phyloP scores from a whole-genome alignment of 164 flowering plant genomes.

The Magnolia sinica region DNA sequence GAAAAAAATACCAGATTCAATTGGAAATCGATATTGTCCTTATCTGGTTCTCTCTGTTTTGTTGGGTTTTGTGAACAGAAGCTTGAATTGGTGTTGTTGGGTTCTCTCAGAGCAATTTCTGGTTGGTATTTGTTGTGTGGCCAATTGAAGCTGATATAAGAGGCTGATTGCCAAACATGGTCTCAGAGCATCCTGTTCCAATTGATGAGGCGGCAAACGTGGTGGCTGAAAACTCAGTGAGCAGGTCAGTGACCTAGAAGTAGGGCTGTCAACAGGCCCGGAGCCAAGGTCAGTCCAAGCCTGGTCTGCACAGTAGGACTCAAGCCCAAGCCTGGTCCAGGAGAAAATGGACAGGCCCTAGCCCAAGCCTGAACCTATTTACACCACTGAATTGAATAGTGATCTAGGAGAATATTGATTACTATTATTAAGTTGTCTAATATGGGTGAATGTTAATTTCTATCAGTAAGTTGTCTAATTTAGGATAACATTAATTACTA shows the following conservation, averaged over 20 bases:
- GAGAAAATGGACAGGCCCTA: neutral
- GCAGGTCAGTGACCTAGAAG: slow-evolving; percentile 22
- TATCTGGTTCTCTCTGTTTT: neutral
- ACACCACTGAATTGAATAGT: neutral
- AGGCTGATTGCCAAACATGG: slow-evolving; percentile 10
- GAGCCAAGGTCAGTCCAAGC: too few relatives aligned
- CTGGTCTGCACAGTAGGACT: too few relatives aligned
- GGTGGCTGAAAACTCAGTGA: slow-evolving; percentile 8
- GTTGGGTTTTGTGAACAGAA: neutral
- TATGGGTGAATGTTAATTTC: too few relatives aligned
- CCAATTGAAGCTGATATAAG: slow-evolving; percentile 4
- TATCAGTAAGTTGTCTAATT: too few relatives aligned
- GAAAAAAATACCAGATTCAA: too few relatives aligned
- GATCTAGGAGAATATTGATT: neutral
- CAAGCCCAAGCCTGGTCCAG: too few relatives aligned
- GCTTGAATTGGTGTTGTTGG: slow-evolving; percentile 1
- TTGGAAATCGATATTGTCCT: neutral
- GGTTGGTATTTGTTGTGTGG: neutral
- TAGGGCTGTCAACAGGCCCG: too few relatives aligned
- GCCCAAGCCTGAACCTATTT: neutral
- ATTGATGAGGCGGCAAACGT: slow-evolving; percentile 19
- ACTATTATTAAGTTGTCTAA: too few relatives aligned
- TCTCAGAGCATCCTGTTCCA: slow-evolving; percentile 13
- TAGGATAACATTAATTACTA: too few relatives aligned
- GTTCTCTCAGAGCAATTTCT: neutral